Percentiles rank a stretch among this genome's conserved stretches.
phyloP scores from a whole-genome alignment of 108 stramenopile species.

The Parietichytrium sp. region DNA sequence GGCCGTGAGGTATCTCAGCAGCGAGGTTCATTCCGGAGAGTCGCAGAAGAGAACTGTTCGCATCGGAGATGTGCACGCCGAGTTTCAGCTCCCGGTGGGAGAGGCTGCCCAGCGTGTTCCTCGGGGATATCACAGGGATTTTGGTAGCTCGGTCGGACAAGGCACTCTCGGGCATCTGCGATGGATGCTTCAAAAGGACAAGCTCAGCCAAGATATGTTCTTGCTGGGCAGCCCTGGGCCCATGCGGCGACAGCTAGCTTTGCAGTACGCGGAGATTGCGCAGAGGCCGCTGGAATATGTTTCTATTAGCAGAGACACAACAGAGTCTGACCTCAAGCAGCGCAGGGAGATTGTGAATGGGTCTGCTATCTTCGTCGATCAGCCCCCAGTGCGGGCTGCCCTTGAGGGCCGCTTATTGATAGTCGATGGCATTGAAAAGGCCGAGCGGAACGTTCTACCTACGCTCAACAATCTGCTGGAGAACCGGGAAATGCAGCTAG shows the following conservation, averaged over 20 bases:
- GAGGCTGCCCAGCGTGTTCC: neutral
- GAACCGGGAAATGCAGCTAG: constrained; percentile 49
- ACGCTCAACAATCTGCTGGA: constrained; percentile 54
- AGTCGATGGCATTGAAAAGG: constrained; percentile 51
- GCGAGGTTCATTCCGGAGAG: too few relatives aligned
- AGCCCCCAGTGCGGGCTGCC: constrained; percentile 82
- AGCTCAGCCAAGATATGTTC: constrained; percentile 71
- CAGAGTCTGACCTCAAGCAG: constrained; percentile 82
- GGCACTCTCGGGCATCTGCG: constrained; percentile 46
- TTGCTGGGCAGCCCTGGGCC: constrained; percentile 69
- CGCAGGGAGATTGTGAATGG: constrained; percentile 61
- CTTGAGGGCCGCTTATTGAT: constrained; percentile 71
- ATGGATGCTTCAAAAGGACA: constrained; percentile 84
- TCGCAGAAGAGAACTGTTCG: too few relatives aligned
- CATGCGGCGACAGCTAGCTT: constrained; percentile 63
- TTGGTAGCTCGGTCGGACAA: neutral
- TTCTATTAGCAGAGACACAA: constrained; percentile 69
- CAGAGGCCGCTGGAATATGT: constrained; percentile 70
- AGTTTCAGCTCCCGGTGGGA: neutral
- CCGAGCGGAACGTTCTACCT: constrained; percentile 54
- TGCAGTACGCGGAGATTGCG: constrained; percentile 69
- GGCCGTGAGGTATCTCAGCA: too few relatives aligned
- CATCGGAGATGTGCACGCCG: neutral
- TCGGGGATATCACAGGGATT: neutral
- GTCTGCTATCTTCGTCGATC: constrained; percentile 58